Evolutionary conservation across 2,329 filamentous ascomycete species (phyloP).

Genomic region (Ophiocordyceps sinensis): DNA sequence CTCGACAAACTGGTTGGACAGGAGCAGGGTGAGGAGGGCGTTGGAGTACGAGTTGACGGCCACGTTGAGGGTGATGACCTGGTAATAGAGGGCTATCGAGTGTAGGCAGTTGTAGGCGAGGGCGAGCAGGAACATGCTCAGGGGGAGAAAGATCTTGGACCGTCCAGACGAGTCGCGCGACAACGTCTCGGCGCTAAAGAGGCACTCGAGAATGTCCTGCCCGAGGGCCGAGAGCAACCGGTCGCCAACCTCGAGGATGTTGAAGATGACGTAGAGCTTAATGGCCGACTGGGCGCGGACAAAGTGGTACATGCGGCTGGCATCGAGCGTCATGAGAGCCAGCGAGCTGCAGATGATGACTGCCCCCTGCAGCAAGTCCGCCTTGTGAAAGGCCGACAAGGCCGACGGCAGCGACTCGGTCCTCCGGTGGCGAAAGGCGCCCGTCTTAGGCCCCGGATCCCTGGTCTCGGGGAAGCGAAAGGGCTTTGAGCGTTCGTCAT

Average conservation of each 20-base stretch:
- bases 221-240: conserved; percentile 80
- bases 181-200: conserved; percentile 86
- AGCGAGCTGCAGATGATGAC: conserved; percentile 77
- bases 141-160: conserved; percentile 76
- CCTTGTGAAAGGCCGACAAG: conserved; percentile 80
- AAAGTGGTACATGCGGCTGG: conserved; percentile 94
- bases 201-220: conserved; percentile 89
- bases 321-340: conserved; percentile 80
- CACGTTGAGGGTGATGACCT: conserved; percentile 94
- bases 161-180: conserved; percentile 78
- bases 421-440: conserved; percentile 48
- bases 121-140: conserved; percentile 82
- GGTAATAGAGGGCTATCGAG: conserved; percentile 81
- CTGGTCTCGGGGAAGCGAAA: conserved; percentile 5
- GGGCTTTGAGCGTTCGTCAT: conserved; percentile 5
- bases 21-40: conserved; percentile 74
- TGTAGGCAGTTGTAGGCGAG: conserved; percentile 81
- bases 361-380: conserved; percentile 80
- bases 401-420: conserved; percentile 76
- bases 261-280: conserved; percentile 98
- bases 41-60: conserved; percentile 98
- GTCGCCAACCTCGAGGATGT: conserved; percentile 86
- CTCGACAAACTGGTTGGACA: conserved; percentile 98
- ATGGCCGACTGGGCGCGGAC: conserved; percentile 94
- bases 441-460: conserved; percentile 14